phyloP scores from a whole-genome alignment of 306 rosid genomes.

The Cucurbita pepo region DNA sequence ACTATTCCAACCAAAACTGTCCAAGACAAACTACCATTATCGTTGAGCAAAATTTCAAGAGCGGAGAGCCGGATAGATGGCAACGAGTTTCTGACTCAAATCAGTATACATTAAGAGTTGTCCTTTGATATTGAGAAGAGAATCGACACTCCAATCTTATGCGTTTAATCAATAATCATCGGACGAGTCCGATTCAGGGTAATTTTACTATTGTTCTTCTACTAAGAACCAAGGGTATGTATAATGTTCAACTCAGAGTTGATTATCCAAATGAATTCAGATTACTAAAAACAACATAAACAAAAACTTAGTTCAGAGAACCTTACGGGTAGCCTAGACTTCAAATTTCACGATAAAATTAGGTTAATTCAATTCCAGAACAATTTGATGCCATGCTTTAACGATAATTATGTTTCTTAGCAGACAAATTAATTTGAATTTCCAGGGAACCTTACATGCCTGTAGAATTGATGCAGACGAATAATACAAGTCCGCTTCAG shows the following conservation, averaged over 20 bases:
- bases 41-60: background rate
- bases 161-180: background rate
- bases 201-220: background rate
- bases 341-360: background rate
- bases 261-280: background rate
- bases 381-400: background rate
- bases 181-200: background rate
- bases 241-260: background rate
- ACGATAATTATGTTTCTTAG: background rate
- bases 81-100: background rate
- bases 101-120: background rate
- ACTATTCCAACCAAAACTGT: background rate
- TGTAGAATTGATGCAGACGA: conserved; percentile 47
- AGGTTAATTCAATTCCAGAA: background rate
- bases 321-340: background rate
- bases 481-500: conserved; percentile 50
- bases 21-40: background rate
- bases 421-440: background rate
- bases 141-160: background rate
- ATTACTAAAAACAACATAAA: background rate
- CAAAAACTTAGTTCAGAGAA: background rate
- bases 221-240: background rate
- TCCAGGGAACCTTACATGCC: conserved; percentile 38
- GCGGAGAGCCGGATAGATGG: too few relatives aligned
- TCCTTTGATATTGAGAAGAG: background rate